These are phyloP conservation scores for Aspergillus campestris DNA, from an alignment of 495 filamentous ascomycete species.

Conservation along the genomic window DNA sequence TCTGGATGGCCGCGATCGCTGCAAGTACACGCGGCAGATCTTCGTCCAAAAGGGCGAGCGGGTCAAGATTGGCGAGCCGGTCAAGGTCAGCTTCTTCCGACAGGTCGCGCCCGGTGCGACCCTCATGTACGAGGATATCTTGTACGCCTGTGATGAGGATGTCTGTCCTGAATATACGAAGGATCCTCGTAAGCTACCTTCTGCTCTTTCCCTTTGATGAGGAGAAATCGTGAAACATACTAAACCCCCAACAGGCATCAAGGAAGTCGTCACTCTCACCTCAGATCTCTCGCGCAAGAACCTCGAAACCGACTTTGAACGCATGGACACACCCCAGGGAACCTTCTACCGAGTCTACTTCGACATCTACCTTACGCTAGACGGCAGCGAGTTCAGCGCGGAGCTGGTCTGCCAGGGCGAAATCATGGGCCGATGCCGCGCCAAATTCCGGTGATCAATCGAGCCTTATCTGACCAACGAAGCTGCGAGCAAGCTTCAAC, in stretches of 20 bases:
- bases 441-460: conserved; percentile 59
- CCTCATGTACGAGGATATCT: conserved; percentile 97
- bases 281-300: conserved; percentile 97
- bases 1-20: conserved; percentile 92
- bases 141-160: conserved; percentile 97
- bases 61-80: conserved; percentile 97
- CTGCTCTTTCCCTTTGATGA: not conserved
- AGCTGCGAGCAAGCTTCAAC: conserved; percentile 2
- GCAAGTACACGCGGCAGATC: conserved; percentile 98
- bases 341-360: conserved; percentile 89
- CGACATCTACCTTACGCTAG: conserved; percentile 85
- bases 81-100: conserved; percentile 98
- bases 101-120: conserved; percentile 96
- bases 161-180: conserved; percentile 98
- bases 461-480: not conserved
- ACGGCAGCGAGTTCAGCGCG: conserved; percentile 95
- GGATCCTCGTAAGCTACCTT: conserved; percentile 84
- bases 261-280: conserved; percentile 96
- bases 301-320: conserved; percentile 96
- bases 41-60: conserved; percentile 98
- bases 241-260: conserved; percentile 62
- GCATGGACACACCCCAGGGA: conserved; percentile 98
- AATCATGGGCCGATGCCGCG: conserved; percentile 94
- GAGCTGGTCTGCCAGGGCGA: conserved; percentile 98
- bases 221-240: conserved; percentile 1